Evolutionary conservation across 139 green algal species (phyloP).

Genomic region (Chlamydomonas eustigma): DNA sequence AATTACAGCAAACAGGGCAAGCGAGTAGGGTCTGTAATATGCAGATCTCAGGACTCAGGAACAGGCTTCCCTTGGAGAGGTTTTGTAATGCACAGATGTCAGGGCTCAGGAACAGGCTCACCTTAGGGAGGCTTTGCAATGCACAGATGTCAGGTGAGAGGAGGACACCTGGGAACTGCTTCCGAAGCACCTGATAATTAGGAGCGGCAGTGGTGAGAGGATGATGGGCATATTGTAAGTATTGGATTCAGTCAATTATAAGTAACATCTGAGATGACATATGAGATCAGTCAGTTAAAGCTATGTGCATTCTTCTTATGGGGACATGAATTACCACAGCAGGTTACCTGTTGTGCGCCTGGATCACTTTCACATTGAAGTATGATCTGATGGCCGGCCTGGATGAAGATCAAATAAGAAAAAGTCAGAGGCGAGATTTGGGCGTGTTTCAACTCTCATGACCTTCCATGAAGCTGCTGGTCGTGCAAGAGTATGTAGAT

Average conservation of each 20-base stretch:
- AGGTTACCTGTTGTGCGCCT: constrained; percentile 66
- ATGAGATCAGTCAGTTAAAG: neutral
- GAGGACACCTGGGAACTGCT: constrained; percentile 49
- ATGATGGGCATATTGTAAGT: neutral
- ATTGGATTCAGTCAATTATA: neutral
- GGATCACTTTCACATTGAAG: constrained; percentile 76
- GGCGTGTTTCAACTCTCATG: no score
- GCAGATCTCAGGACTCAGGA: neutral
- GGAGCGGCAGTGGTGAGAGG: neutral
- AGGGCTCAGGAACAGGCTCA: neutral
- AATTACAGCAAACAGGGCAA: neutral
- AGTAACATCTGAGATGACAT: neutral
- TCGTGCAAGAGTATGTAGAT: neutral
- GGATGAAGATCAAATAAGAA: constrained; percentile 6
- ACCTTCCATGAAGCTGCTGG: no score
- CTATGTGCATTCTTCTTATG: neutral
- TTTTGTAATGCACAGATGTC: neutral
- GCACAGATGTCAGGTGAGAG: constrained; percentile 54
- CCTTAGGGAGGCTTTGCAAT: constrained; percentile 20
- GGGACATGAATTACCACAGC: neutral
- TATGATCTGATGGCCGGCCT: constrained; percentile 81
- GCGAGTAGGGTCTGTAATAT: neutral
- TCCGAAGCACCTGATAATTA: constrained; percentile 44
- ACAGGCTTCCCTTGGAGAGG: neutral
- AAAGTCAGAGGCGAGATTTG: neutral